Conservation (phyloP, 2,329 filamentous ascomycete genomes). For the Zelopaecilomyces penicillatus region DNA sequence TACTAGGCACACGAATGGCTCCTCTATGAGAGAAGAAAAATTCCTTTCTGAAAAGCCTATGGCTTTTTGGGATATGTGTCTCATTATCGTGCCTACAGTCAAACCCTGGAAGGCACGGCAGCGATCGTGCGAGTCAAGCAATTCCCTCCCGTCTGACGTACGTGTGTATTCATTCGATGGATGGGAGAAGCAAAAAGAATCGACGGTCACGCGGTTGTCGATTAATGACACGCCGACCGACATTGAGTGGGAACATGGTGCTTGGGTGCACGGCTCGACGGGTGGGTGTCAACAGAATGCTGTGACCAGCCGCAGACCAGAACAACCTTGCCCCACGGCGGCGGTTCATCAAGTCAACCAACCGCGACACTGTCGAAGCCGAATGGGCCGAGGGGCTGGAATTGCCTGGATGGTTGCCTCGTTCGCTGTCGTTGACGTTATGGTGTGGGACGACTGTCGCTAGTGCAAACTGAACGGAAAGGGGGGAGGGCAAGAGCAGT, state of each 20-base stretch:
- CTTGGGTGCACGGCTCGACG: constrained; percentile 2
- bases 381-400: constrained; percentile 10
- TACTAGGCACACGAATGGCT: too few relatives aligned
- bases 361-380: constrained; percentile 12
- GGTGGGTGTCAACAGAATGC: constrained; percentile 5
- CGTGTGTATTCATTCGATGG: too few relatives aligned
- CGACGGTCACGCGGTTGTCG: constrained; percentile 8
- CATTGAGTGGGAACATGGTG: constrained; percentile 4
- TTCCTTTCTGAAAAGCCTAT: too few relatives aligned
- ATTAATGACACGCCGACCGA: constrained; percentile 6
- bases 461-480: constrained; percentile 20
- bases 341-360: constrained; percentile 5
- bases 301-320: constrained; percentile 10
- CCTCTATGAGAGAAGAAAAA: too few relatives aligned
- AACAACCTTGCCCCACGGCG: constrained; percentile 9
- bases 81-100: constrained; percentile 3
- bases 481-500: constrained; percentile 13
- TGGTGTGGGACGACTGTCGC: constrained; percentile 14
- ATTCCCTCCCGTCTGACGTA: neutral
- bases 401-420: constrained; percentile 9
- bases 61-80: neutral
- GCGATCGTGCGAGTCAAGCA: constrained; percentile 5
- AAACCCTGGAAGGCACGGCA: neutral
- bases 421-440: constrained; percentile 8
- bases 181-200: neutral